Base-by-base conservation (phyloP, 345 rosid genomes). In the Lepidium didymum region DNA sequence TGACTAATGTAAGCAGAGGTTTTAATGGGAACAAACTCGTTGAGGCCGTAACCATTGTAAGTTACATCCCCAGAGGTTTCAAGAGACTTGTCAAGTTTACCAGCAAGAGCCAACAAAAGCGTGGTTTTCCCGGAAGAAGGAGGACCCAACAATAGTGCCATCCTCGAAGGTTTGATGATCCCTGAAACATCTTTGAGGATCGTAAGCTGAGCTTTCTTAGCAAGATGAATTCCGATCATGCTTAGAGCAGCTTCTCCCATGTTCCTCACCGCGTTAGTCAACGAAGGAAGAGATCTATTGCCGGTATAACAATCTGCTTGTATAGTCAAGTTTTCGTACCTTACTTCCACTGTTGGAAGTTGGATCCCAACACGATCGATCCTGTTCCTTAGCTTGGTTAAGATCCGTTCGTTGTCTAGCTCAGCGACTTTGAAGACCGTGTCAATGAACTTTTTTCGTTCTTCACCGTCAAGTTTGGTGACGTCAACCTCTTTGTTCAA, bases 101-200 rank as follows among this genome's bases (percentile, higher is more conserved):
- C 94, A 0, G 96, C 88, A 14, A 90, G 63, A 47, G 96, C 96
- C 31, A 90, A 52, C 78, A 90, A 61, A 70, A 90, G 85, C 10
- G 84, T 84, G 2, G 93, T 87, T 79, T 90, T 90, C n/a, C 96
- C 96, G 0, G 96, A 87, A 11, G 96, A 87, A 4, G 96, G 96
- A 33, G 96, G 96, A 14, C 96, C 96, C 19, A 87, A 65, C 59
- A 90, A 66, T 0, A 90, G 81, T 10, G 94, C 56, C 93, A 87
- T 85, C 87, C 96, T 84, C 0, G 88, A 78, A 53, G 94, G 96
- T 60, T 87, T 90, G 1, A 90, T 44, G 27, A 90, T 72, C 4
- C 91, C 96, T 0, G 89, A 83, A 7, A 79, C 85, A 61, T 86
- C 82, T 70, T 87, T 83, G 27, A 90, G 87, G 29, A 90, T 87